Evolutionary conservation across 345 rosid species (phyloP).

Genomic region (Melastoma malabathricum): DNA sequence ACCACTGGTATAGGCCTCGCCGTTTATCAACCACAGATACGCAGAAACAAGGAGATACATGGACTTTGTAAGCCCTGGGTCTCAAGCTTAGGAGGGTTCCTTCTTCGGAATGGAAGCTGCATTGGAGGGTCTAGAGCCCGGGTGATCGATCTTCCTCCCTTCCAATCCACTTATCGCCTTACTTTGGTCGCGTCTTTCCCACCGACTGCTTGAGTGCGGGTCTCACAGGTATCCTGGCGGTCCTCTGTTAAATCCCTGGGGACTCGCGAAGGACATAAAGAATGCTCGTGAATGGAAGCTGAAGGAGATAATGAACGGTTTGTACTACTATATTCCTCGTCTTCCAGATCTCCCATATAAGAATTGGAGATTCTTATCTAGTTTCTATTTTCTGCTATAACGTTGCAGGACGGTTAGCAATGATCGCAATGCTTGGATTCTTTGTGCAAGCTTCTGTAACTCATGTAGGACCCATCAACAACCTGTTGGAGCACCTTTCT

Average conservation of each 20-base stretch:
- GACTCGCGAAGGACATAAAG: constrained; percentile 64
- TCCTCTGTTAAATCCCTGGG: constrained; percentile 79
- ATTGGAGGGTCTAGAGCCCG: constrained; percentile 74
- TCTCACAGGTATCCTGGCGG: constrained; percentile 80
- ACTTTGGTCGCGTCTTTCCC: not conserved
- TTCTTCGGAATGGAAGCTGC: constrained; percentile 83
- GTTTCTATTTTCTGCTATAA: no score
- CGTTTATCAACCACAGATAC: constrained; percentile 23
- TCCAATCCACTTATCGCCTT: not conserved
- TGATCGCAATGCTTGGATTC: constrained; percentile 85
- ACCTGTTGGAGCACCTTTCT: constrained; percentile 74
- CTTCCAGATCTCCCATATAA: not conserved
- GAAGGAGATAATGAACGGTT: constrained; percentile 88
- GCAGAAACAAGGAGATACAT: constrained; percentile 82
- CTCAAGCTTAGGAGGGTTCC: constrained; percentile 68
- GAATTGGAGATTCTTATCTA: no score
- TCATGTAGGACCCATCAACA: constrained; percentile 81
- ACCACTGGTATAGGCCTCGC: not conserved
- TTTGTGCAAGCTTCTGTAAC: constrained; percentile 83
- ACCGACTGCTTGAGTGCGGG: not conserved
- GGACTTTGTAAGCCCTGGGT: constrained; percentile 76
- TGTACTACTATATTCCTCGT: constrained; percentile 2
- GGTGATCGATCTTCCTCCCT: constrained; percentile 27
- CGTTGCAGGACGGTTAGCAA: constrained; percentile 66
- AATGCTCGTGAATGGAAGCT: constrained; percentile 73